phyloP scores from a whole-genome alignment of 2,329 filamentous ascomycete genomes.

The Hypoxylon sp. region DNA sequence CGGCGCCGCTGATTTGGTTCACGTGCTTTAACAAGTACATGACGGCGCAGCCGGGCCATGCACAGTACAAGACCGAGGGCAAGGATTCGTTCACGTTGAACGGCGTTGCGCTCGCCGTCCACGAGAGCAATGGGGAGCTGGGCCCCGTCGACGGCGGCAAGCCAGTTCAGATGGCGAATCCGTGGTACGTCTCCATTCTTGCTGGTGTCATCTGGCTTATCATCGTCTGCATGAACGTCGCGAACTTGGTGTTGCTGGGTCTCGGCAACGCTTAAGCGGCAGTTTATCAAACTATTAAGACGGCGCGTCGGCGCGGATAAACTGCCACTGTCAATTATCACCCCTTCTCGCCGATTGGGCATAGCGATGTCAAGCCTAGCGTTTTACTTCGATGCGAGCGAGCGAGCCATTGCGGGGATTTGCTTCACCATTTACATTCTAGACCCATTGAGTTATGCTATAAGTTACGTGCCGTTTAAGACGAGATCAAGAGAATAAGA shows the following conservation, averaged over 20 bases:
- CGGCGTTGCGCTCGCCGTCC: conserved; percentile 7
- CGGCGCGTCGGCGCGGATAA: neutral
- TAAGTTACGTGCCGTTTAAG: neutral
- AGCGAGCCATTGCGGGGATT: neutral
- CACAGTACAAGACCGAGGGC: conserved; percentile 54
- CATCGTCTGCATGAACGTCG: conserved; percentile 80
- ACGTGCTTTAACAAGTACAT: conserved; percentile 85
- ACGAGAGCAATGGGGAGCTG: conserved; percentile 22
- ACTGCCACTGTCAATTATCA: neutral
- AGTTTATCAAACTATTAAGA: no score
- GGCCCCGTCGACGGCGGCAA: conserved; percentile 46
- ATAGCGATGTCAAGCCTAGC: neutral
- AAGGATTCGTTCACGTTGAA: conserved; percentile 43
- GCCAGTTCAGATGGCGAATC: conserved; percentile 77
- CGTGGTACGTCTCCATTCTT: conserved; percentile 73
- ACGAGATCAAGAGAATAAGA: conserved; percentile 3
- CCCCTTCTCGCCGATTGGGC: neutral
- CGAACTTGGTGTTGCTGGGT: conserved; percentile 57
- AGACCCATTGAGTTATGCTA: neutral
- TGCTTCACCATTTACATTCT: conserved; percentile 3
- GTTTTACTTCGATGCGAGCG: neutral
- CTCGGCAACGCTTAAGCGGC: conserved; percentile 25
- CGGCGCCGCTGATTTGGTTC: conserved; percentile 86
- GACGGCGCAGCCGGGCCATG: conserved; percentile 71
- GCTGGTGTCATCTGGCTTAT: conserved; percentile 77